phyloP scores from a whole-genome alignment of 805 yeast genomes.

The Metschnikowia vanudenii region DNA sequence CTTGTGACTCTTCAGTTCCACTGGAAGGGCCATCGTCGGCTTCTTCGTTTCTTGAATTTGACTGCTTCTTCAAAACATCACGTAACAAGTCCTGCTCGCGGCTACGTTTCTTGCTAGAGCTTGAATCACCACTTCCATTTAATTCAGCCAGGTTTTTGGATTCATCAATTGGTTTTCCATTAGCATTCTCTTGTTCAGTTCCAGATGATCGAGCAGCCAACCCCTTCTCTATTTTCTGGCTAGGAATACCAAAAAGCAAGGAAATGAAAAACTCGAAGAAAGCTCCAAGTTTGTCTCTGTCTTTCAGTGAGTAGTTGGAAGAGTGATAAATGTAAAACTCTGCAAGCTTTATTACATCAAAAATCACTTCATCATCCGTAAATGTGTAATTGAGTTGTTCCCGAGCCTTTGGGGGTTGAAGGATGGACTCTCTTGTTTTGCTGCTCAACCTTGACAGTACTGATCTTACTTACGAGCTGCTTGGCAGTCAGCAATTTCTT shows the following conservation, averaged over 20 bases:
- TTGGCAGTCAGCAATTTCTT: conserved; percentile 87
- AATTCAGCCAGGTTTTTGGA: conserved; percentile 17
- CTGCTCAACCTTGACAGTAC: conserved; percentile 90
- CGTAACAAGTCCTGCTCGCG: conserved; percentile 56
- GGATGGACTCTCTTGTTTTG: conserved; percentile 84
- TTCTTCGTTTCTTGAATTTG: conserved; percentile 38
- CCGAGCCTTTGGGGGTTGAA: conserved; percentile 81
- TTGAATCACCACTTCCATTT: conserved; percentile 9
- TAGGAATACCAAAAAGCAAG: conserved; percentile 64
- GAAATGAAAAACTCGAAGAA: conserved; percentile 70
- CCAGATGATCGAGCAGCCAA: conserved; percentile 24
- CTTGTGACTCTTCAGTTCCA: conserved; percentile 36
- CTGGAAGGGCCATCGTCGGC: conserved; percentile 30
- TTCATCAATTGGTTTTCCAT: conserved; percentile 14
- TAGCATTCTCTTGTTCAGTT: conserved; percentile 19
- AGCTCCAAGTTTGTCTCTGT: conserved; percentile 71
- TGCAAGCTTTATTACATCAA: conserved; percentile 69
- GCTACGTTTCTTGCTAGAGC: conserved; percentile 44
- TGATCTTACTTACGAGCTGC: conserved; percentile 85
- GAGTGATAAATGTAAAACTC: conserved; percentile 64
- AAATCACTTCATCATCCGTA: conserved; percentile 63
- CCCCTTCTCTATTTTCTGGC: conserved; percentile 46
- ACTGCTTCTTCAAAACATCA: conserved; percentile 59
- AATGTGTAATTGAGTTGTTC: conserved; percentile 64
- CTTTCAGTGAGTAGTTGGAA: conserved; percentile 74